Conservation (phyloP, 2,329 filamentous ascomycete genomes). For the Verticillium longisporum region DNA sequence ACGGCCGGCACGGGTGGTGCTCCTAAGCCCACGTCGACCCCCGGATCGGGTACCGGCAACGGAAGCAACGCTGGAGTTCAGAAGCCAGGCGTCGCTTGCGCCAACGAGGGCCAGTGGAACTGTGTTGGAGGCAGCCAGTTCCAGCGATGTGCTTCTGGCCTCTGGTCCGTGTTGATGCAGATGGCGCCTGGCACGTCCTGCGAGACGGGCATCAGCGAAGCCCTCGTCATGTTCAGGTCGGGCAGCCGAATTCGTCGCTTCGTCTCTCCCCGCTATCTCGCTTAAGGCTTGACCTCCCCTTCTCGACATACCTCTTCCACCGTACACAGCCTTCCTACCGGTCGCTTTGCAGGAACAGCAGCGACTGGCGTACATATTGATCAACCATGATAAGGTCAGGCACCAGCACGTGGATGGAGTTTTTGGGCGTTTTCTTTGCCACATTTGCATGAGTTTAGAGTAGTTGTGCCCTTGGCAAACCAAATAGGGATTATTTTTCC, state of each 20-base stretch:
- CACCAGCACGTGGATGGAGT: neutral
- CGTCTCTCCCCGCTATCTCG: neutral
- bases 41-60: neutral
- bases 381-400: neutral
- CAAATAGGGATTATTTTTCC: neutral
- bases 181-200: conserved; percentile 51
- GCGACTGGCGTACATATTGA: neutral
- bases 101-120: conserved; percentile 49
- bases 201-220: conserved; percentile 18
- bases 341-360: neutral
- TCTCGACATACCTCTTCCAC: neutral
- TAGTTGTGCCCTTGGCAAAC: neutral
- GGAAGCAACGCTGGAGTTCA: conserved; percentile 19
- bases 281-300: neutral
- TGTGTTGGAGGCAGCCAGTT: conserved; percentile 49
- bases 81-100: conserved; percentile 36
- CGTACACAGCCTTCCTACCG: neutral
- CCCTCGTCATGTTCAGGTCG: conserved; percentile 16
- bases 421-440: neutral
- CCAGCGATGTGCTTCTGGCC: conserved; percentile 54
- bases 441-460: neutral
- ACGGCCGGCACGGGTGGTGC: conserved; percentile 13
- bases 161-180: conserved; percentile 40
- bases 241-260: conserved; percentile 7
- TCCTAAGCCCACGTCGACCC: conserved; percentile 4